Conservation (phyloP, 208 protist species). For the Wallacemonas sp. region DNA sequence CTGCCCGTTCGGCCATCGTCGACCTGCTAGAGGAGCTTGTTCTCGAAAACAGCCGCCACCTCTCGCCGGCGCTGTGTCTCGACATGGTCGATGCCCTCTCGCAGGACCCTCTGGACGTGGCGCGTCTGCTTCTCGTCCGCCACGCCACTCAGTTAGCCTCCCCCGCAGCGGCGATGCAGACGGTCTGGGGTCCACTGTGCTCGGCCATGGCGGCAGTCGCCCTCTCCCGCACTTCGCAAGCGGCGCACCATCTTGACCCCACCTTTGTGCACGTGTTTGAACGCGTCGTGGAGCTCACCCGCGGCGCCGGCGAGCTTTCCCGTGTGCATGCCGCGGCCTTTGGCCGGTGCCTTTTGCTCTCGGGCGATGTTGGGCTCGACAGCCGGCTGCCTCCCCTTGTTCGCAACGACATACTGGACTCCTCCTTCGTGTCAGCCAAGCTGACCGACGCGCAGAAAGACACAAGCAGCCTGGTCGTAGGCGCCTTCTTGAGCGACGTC, state of each 20-base stretch:
- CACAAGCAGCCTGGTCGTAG: slow-evolving; percentile 34
- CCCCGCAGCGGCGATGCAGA: slow-evolving; percentile 21
- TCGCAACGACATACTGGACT: slow-evolving; percentile 62
- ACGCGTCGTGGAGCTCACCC: slow-evolving; percentile 46
- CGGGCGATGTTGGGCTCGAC: slow-evolving; percentile 12
- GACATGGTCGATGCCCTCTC: slow-evolving; percentile 33
- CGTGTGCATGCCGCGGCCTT: slow-evolving; percentile 58
- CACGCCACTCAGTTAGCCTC: slow-evolving; percentile 14
- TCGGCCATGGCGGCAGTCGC: slow-evolving; percentile 25
- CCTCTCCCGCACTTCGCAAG: slow-evolving; percentile 28
- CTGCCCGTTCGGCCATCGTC: slow-evolving; percentile 24
- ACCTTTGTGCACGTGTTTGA: slow-evolving; percentile 69
- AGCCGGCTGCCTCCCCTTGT: slow-evolving; percentile 48
- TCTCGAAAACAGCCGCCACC: slow-evolving; percentile 24
- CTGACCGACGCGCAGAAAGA: slow-evolving; percentile 15
- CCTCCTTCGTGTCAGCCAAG: slow-evolving; percentile 30
- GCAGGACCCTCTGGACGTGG: slow-evolving; percentile 22
- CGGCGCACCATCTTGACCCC: slow-evolving; percentile 1
- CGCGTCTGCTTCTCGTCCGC: slow-evolving; percentile 18
- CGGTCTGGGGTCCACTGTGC: slow-evolving; percentile 32
- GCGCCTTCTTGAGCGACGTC: slow-evolving; percentile 81
- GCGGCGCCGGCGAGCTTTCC: slow-evolving; percentile 39
- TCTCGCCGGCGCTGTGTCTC: slow-evolving; percentile 14
- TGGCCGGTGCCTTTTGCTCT: slow-evolving; percentile 62
- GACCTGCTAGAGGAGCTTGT: slow-evolving; percentile 57